Base-by-base conservation (phyloP, 305 asterid species). In the Nicotiana rustica region DNA sequence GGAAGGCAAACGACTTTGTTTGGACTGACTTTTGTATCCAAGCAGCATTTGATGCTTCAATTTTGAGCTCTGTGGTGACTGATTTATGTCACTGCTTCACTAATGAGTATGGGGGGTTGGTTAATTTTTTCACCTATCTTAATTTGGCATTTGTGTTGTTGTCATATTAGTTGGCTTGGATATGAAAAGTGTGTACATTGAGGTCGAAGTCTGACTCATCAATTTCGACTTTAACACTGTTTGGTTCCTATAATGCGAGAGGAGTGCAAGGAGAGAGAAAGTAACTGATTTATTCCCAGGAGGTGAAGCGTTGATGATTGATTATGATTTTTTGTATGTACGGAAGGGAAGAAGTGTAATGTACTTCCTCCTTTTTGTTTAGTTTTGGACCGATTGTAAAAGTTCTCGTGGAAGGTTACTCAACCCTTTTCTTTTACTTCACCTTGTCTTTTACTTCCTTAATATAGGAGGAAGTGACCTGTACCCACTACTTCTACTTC, bases 41-140 rank as follows among this genome's bases (percentile, higher is more conserved):
- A 73, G 79, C 21, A 73, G 79, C 62, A 21, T 73, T 73, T 47
- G 79, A 8, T 49, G 79, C 41, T 73, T 47, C 52, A 47, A 47
- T 6, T 73, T 64, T 73, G 13, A 73, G 79, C 38, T 73, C 14
- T 73, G 14, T 13, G 41, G 62, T 25, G 41, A 49, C 41, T 73
- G 79, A 73, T 25, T 73, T 73, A 49, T 73, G 79, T 73, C 44
- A 73, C 64, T 73, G 44, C 52, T 71, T 49, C 44, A 25, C 41
- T 67, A 73, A 73, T 21, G 38, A 73, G 64, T 19, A 47, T 73
- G 21, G 38, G 21, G 38, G 38, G 41, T 49, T 73, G 79, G 41
- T 25, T 47, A 2, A 25, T 13, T 73, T 21, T 64, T 49, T 49
- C 2, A 14, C 79, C 15, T 73, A 49, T 49, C 64, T 49, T 73